Evolutionary conservation across 176 grass and related monocot species (phyloP).

Genomic region (Olyra latifolia): DNA sequence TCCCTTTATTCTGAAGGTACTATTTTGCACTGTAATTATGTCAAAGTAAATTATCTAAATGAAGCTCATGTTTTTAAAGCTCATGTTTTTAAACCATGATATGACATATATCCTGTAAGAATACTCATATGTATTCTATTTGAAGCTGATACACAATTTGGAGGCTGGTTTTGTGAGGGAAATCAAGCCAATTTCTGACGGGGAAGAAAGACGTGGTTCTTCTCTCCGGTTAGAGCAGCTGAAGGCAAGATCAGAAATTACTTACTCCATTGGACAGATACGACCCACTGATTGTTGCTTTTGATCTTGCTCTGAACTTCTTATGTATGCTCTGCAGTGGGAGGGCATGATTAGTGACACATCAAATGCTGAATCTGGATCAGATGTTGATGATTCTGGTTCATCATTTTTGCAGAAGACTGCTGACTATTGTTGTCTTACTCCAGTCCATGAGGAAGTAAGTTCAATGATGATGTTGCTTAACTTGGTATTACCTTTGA

Average conservation of each 20-base stretch:
- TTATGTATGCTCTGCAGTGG: constrained; percentile 32
- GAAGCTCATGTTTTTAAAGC: background rate
- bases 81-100: background rate
- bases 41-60: background rate
- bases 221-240: constrained; percentile 40
- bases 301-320: constrained; percentile 24
- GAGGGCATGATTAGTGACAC: constrained; percentile 57
- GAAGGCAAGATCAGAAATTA: constrained; percentile 49
- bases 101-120: background rate
- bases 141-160: constrained; percentile 66
- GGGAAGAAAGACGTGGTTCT: constrained; percentile 48
- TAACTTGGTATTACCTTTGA: background rate
- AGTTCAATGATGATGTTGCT: background rate
- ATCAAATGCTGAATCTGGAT: constrained; percentile 75
- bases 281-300: background rate
- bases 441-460: constrained; percentile 76
- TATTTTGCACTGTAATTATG: background rate
- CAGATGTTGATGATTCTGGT: constrained; percentile 62
- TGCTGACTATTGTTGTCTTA: constrained; percentile 50
- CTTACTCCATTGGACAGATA: background rate
- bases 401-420: constrained; percentile 37
- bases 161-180: constrained; percentile 58
- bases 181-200: constrained; percentile 53
- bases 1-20: constrained; percentile 78
- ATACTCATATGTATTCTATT: constrained; percentile 13